phyloP scores from a whole-genome alignment of 805 yeast species.

The Candida xiaguanensis region DNA sequence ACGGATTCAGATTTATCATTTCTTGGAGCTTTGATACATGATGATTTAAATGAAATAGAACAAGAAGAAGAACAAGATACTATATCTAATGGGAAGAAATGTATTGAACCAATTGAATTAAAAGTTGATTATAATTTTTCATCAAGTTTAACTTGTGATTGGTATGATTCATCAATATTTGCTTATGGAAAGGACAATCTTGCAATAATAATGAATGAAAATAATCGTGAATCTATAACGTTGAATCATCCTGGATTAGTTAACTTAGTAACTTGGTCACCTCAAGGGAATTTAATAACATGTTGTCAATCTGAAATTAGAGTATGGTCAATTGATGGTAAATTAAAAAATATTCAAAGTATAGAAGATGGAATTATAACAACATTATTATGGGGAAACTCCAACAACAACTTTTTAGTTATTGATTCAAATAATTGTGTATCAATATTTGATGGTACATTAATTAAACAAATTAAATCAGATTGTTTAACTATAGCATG shows the following conservation, averaged over 20 bases:
- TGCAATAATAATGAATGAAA: constrained; percentile 36
- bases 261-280: constrained; percentile 56
- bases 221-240: constrained; percentile 27
- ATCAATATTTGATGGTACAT: constrained; percentile 61
- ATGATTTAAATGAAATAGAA: constrained; percentile 23
- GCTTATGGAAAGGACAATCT: constrained; percentile 55
- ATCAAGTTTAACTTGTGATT: constrained; percentile 44
- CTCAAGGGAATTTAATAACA: constrained; percentile 59
- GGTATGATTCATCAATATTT: constrained; percentile 57
- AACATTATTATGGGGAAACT: constrained; percentile 56
- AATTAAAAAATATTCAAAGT: constrained; percentile 47
- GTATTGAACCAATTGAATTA: constrained; percentile 32
- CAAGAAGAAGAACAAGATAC: constrained; percentile 5
- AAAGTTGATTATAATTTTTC: constrained; percentile 36
- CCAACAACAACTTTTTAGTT: constrained; percentile 55
- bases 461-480: constrained; percentile 24
- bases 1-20: constrained; percentile 35
- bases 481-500: constrained; percentile 40
- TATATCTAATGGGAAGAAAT: constrained; percentile 4
- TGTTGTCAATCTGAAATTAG: constrained; percentile 68
- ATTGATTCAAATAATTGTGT: constrained; percentile 45
- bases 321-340: constrained; percentile 75
- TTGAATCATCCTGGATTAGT: constrained; percentile 29
- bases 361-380: constrained; percentile 37
- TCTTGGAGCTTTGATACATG: constrained; percentile 51